Evolutionary conservation across 345 rosid genomes (phyloP).

Genomic region (Psidium guajava): DNA sequence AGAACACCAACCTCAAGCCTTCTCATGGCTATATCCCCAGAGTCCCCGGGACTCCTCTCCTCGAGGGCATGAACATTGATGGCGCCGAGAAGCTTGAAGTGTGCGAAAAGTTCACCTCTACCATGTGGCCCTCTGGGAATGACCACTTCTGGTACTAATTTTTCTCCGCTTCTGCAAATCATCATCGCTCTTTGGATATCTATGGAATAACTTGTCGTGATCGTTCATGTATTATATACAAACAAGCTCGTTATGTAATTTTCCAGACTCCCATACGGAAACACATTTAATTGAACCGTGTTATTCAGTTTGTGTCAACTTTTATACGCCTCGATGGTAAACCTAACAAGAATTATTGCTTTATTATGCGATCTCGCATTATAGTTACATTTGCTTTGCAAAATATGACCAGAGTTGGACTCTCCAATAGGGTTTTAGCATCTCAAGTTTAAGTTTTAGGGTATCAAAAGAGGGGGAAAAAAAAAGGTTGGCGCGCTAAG

Average conservation of each 20-base stretch:
- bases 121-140: conserved; percentile 48
- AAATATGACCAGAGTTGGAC: background rate
- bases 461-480: background rate
- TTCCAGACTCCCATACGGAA: no score
- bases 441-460: background rate
- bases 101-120: conserved; percentile 17
- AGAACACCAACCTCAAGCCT: conserved; percentile 24
- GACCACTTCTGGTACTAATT: conserved; percentile 21
- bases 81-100: conserved; percentile 13
- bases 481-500: no score
- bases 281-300: background rate
- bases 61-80: conserved; percentile 37
- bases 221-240: no score
- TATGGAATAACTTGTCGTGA: background rate
- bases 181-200: background rate
- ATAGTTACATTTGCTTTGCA: background rate
- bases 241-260: no score
- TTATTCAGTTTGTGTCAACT: background rate
- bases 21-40: conserved; percentile 26
- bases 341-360: background rate
- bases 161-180: background rate
- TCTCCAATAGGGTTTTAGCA: background rate
- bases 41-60: conserved; percentile 18
- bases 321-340: background rate
- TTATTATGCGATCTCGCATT: background rate